Evolutionary conservation across 257 asterid species (phyloP).

Genomic region (Agastache rugosa): DNA sequence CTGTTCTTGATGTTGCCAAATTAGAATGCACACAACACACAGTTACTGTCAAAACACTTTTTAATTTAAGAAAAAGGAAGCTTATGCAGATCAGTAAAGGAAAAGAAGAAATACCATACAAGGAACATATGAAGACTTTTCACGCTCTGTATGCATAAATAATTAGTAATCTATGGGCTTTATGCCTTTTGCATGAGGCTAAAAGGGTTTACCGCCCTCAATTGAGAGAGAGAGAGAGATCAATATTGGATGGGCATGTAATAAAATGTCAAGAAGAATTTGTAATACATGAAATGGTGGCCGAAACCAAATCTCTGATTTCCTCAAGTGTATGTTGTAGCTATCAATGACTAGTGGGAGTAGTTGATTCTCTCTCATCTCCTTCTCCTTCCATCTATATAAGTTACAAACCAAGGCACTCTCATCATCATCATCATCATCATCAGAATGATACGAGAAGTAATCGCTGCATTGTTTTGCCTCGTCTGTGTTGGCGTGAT

Average conservation of each 20-base stretch:
- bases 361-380: slow-evolving; percentile 17
- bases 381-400: slow-evolving; percentile 26
- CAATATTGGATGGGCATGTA: background rate
- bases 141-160: background rate
- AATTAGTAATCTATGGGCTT: no score
- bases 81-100: background rate
- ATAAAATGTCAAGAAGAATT: background rate
- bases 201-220: no score
- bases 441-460: slow-evolving; percentile 21
- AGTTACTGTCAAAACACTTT: background rate
- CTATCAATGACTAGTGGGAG: slow-evolving; percentile 26
- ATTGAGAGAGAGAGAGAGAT: background rate
- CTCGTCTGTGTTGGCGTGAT: slow-evolving; percentile 6
- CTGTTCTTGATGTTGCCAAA: background rate
- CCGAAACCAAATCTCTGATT: background rate
- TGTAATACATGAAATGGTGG: background rate
- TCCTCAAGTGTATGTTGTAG: background rate
- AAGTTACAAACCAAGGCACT: background rate
- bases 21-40: background rate
- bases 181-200: no score
- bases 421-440: background rate
- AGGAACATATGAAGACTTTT: background rate
- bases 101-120: background rate
- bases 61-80: background rate
- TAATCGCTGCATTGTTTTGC: background rate